These are phyloP conservation scores for Podila minutissima DNA, from an alignment of 192 early-diverging fungal species.

Conservation along the genomic window DNA sequence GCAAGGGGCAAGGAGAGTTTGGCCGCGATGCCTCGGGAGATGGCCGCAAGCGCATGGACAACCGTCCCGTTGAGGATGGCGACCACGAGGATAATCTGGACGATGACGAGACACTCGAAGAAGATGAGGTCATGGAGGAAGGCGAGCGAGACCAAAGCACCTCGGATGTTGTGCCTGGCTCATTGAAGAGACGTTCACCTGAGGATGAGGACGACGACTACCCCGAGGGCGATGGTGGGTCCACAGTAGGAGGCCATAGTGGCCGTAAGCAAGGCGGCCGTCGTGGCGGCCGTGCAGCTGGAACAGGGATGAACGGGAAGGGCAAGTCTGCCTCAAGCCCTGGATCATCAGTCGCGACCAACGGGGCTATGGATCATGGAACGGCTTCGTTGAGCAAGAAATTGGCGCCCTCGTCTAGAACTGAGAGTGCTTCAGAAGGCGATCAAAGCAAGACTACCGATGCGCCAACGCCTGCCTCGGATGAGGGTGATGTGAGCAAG, in stretches of 20 bases:
- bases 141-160: not conserved
- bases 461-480: too few relatives aligned
- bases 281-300: too few relatives aligned
- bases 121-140: slow-evolving; percentile 38
- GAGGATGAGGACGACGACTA: slow-evolving; percentile 41
- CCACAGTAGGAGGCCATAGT: not conserved
- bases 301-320: not conserved
- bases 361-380: not conserved
- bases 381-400: too few relatives aligned
- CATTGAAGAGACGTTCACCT: slow-evolving; percentile 16
- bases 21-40: not conserved
- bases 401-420: too few relatives aligned
- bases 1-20: not conserved
- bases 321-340: not conserved
- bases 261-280: too few relatives aligned
- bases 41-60: not conserved
- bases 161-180: slow-evolving; percentile 1
- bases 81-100: slow-evolving; percentile 2
- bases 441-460: too few relatives aligned
- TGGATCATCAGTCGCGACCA: not conserved
- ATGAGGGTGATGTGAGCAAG: not conserved
- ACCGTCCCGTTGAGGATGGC: not conserved
- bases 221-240: not conserved
- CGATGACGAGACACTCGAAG: slow-evolving; percentile 3
- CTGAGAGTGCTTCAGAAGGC: too few relatives aligned